Base-by-base conservation (phyloP, 441 rosid genomes). In the Gossypium gossypioides region DNA sequence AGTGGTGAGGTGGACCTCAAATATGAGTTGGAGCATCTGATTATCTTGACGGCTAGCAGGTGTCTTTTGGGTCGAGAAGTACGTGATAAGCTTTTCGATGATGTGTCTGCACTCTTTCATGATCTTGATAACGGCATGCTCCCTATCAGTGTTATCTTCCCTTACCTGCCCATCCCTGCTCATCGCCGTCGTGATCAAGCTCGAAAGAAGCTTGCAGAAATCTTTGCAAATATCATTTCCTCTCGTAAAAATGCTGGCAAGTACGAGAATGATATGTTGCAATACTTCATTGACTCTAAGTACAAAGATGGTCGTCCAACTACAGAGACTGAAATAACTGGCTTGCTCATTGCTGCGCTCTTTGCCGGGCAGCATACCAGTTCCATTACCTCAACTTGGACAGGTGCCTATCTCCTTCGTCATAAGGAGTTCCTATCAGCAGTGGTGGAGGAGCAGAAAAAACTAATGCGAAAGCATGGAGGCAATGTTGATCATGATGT, bases 301-400 rank as follows among this genome's bases (percentile, higher is more conserved):
- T 93, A 96, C 85, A 96, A 90, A 75, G 87, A 89, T 68, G 99
- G 99, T 22, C 91, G 97, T 51, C 86, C 85, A 18, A 96, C 99
- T 19, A 90, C 94, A 0, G 95, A 96, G 27, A n/a, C 87, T 15
- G 99, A 96, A 86, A 81, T 93, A 71, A 91, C 99, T 0, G 98
- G 99, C 50, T 81, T 96, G 83, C 98, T 96, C 66, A 96, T 96
- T 63, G 99, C 99, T 55, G 97, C 98, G 72, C 88, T 96, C 40
- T 96, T 96, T 80, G 98, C 96, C 16, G 98, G 98, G 63, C 99
- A 96, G 86, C 99, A 96, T 80, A 96, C 99, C n/a, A 96, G 99
- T 79, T 96, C 99, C 54, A 96, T 96, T 81, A 93, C 99, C 72
- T 96, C 98, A 70, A 86, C 89, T 0, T 96, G 99, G 99, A 91